These are phyloP conservation scores for Hapsidospora chrysogenum DNA, from an alignment of 495 filamentous ascomycete genomes.

Conservation along the genomic window DNA sequence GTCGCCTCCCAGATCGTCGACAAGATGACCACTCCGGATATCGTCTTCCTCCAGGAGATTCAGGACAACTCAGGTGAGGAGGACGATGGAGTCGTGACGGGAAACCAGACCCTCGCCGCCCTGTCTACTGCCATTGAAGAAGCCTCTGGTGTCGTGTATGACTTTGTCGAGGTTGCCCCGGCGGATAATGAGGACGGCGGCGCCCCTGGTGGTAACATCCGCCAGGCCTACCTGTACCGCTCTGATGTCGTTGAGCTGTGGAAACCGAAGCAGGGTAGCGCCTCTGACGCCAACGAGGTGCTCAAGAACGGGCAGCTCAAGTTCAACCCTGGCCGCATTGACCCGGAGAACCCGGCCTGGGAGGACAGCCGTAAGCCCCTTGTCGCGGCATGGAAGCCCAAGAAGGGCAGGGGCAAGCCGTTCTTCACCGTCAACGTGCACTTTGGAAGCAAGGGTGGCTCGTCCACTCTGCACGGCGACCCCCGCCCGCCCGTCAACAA, in stretches of 20 bases:
- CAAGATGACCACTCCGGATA: conserved; percentile 32
- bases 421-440: conserved; percentile 50
- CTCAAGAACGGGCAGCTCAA: conserved; percentile 29
- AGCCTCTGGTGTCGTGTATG: conserved; percentile 22
- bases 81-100: conserved; percentile 29
- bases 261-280: conserved; percentile 26
- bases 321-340: conserved; percentile 43
- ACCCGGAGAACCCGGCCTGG: conserved; percentile 36
- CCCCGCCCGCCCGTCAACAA: conserved; percentile 42
- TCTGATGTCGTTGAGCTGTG: conserved; percentile 29
- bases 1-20: conserved; percentile 38
- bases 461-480: conserved; percentile 37
- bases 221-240: conserved; percentile 43
- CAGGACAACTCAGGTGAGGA: conserved; percentile 39
- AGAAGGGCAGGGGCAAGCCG: conserved; percentile 15
- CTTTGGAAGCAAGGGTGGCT: conserved; percentile 37
- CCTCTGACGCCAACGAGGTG: conserved; percentile 27
- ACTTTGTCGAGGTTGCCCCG: conserved; percentile 31
- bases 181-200: conserved; percentile 35
- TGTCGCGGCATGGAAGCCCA: conserved; percentile 35
- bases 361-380: conserved; percentile 37
- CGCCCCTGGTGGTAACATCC: conserved; percentile 47
- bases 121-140: conserved; percentile 22
- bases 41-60: conserved; percentile 44
- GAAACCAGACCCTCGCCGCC: conserved; percentile 27